A percentile compares a stretch with the other conserved stretches of the same genome.
Conservation (phyloP, 805 yeast genomes). For the Kodamaea laetipori region DNA sequence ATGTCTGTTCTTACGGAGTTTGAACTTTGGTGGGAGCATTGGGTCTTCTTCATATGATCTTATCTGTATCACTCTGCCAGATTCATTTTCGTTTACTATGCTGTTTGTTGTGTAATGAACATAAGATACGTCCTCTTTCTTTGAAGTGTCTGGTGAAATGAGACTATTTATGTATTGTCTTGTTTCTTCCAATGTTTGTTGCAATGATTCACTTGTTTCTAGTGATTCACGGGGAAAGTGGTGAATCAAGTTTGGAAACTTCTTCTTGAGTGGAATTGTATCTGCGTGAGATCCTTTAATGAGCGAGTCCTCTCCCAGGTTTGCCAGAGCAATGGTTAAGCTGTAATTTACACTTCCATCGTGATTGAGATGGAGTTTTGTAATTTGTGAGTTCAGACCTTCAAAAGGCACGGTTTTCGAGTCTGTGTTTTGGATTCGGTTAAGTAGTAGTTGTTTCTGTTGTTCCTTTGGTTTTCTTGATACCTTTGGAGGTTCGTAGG, state of each 20-base stretch:
- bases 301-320: slow-evolving; percentile 17
- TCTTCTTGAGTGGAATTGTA: slow-evolving; percentile 57
- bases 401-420: not conserved
- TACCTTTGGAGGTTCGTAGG: slow-evolving; percentile 18
- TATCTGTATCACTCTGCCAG: slow-evolving; percentile 55
- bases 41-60: slow-evolving; percentile 78
- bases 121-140: slow-evolving; percentile 29
- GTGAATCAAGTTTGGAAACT: slow-evolving; percentile 41
- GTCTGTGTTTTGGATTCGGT: not conserved
- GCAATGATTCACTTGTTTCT: slow-evolving; percentile 44
- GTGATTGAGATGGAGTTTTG: slow-evolving; percentile 26
- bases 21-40: slow-evolving; percentile 77
- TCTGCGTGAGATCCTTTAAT: slow-evolving; percentile 55
- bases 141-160: slow-evolving; percentile 26
- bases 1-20: slow-evolving; percentile 70
- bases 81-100: slow-evolving; percentile 14
- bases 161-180: slow-evolving; percentile 54
- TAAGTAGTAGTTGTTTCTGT: slow-evolving; percentile 1
- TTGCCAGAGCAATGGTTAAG: slow-evolving; percentile 25
- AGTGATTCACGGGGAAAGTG: slow-evolving; percentile 42
- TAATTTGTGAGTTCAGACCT: slow-evolving; percentile 12
- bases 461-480: not conserved
- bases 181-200: slow-evolving; percentile 55
- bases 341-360: slow-evolving; percentile 33
- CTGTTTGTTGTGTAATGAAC: slow-evolving; percentile 24